Evolutionary conservation across 257 asterid genomes (phyloP), one percentile per base, ranked within the genome.

Genomic region (Paulownia fortunei): DNA sequence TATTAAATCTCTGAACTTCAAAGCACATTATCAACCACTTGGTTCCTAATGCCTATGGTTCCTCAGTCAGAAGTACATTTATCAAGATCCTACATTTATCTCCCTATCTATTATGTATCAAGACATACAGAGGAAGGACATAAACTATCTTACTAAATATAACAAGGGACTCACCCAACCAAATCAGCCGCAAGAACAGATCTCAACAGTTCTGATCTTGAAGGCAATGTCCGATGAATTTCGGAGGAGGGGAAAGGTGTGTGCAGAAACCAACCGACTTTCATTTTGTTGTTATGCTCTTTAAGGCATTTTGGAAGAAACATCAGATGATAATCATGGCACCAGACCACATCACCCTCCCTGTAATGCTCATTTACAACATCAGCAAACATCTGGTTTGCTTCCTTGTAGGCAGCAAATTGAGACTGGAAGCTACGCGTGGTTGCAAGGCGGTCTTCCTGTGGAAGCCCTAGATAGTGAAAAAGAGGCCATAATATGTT

Each of bases 231-330:
- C 71, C 98, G 85, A 80, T 93, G 94, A 52, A 93, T 91, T 78
- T 93, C 97, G 9, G 97, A 91, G 72, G 98, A 93, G 66, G 98
- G 97, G 76, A 93, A 91, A 23, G 98, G 98, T 5, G 98, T 93
- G 84, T 93, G 98, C 41, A 93, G 96, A 87, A 93, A 93, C 97
- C 98, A 93, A 16, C 98, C 98, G 7, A 93, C 97, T 85, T 93
- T 93, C 97, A 91, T 91, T 64, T 82, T 80, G 69, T 44, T 81
- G 76, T 93, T 93, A 67, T 85, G 72, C n/a, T 91, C 94, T 74
- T 93, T 91, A 8, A 91, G 92, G 80, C 94, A 91, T 82, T 88
- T 87, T 2, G 97, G 97, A 49, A 92, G 95, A 84, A 89, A 92
- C 97, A 92, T 92, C 73, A 92, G 87, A 84, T 93, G 98, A 82